Evolutionary conservation across 2,329 filamentous ascomycete genomes (phyloP).

Genomic region (Metarhizium sp.): DNA sequence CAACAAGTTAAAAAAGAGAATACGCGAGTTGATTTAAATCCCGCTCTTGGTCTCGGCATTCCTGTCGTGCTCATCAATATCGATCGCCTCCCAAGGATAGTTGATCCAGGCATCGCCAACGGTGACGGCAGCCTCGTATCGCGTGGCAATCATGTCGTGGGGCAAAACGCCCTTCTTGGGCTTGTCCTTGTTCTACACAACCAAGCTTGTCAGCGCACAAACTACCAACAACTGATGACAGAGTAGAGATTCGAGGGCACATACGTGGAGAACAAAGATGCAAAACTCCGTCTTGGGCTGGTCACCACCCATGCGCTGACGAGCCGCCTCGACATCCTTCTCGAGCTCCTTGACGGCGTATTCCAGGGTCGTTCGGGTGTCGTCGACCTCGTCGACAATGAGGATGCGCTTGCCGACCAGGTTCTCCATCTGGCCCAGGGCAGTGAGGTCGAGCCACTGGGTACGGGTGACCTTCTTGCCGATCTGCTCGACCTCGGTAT

Average conservation of each 20-base stretch:
- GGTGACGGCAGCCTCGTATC: constrained; percentile 80
- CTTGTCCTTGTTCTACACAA: constrained; percentile 85
- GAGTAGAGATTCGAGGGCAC: constrained; percentile 20
- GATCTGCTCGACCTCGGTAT: constrained; percentile 53
- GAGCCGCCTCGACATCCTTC: constrained; percentile 84
- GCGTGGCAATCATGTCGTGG: constrained; percentile 61
- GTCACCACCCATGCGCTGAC: constrained; percentile 59
- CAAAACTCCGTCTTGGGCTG: constrained; percentile 71
- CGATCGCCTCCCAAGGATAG: constrained; percentile 94
- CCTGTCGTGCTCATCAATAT: constrained; percentile 87
- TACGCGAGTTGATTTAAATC: neutral
- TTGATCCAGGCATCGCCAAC: constrained; percentile 96
- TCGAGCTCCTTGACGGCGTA: constrained; percentile 88
- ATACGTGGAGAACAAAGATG: constrained; percentile 89
- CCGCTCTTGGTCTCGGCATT: constrained; percentile 39
- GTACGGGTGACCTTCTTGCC: constrained; percentile 95
- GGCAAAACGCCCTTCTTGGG: constrained; percentile 83
- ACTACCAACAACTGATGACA: neutral
- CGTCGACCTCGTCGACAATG: constrained; percentile 93
- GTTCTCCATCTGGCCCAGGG: constrained; percentile 74
- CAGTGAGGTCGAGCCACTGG: constrained; percentile 91
- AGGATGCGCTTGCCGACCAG: constrained; percentile 84
- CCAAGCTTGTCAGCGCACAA: neutral
- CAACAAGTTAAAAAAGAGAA: neutral
- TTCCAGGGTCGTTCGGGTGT: constrained; percentile 87